Base-by-base conservation (phyloP, 768 basidiomycete species). In the Mycena rosella region DNA sequence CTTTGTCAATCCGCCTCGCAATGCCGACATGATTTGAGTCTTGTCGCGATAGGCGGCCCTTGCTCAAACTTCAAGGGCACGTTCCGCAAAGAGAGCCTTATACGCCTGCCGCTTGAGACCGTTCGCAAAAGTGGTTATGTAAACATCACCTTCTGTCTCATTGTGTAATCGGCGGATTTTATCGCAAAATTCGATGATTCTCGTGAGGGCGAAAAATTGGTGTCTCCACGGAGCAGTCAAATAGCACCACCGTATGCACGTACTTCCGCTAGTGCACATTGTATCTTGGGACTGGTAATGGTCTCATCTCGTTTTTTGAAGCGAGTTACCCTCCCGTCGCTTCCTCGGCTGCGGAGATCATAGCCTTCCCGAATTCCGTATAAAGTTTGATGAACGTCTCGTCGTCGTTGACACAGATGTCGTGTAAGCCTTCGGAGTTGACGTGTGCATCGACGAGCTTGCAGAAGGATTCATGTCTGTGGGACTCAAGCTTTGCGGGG, bases 231-330 rank as follows among this genome's bases (percentile, higher is more conserved):
- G 1, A 61, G 6, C 3, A 51, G 1, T 20, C 60, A 1, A 8
- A 61, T 49, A 13, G 60, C 60, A 20, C 60, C 60, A 14, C 60
- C 49, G 24, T 26, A 24, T 5, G 48, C 22, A 1, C 38, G 60
- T 20, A 61, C 5, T 13, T 36, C 32, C 10, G 48, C 32, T 20
- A 40, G 17, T 2, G 38, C 36, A 9, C 18, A 1, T 9, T 61
- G 58, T 1, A 60, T 60, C 45, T 48, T 47, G 0, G 20, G 5
- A 27, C 24, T 48, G 2, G 58, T 60, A 5, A 60, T 42, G 0
- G 14, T 17, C 8, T 48, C 27, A 9, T 17, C 24, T 3, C 58
- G 29, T 44, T 48, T 60, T 13, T 65, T 68, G 11, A 48, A 54
- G 1, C 72, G 52, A 1, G 40, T 26, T 10, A 54, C 55, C 18